Evolutionary conservation across 768 basidiomycete species (phyloP).

Genomic region (Russula griseocarnosa): DNA sequence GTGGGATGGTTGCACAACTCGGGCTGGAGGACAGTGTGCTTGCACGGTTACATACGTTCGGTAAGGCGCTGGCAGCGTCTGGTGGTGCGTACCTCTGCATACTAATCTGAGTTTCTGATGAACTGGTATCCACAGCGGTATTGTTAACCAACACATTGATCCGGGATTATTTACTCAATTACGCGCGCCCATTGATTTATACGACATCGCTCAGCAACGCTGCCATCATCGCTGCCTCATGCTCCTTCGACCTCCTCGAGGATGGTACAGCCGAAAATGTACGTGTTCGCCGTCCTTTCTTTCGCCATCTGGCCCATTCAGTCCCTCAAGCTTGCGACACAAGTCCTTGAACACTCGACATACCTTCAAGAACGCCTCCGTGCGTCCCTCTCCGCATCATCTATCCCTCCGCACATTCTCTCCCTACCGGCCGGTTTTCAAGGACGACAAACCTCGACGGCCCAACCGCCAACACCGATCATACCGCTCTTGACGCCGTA

Average conservation of each 20-base stretch:
- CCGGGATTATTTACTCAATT: slow-evolving; percentile 66
- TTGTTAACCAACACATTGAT: slow-evolving; percentile 60
- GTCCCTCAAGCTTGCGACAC: background rate
- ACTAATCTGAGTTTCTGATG: no score
- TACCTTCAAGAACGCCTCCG: background rate
- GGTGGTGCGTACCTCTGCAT: slow-evolving; percentile 59
- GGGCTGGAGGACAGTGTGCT: background rate
- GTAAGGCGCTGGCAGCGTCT: slow-evolving; percentile 80
- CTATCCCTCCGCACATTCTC: background rate
- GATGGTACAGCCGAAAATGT: slow-evolving; percentile 63
- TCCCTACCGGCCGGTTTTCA: background rate
- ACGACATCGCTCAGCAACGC: slow-evolving; percentile 78
- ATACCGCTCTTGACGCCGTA: slow-evolving; percentile 56
- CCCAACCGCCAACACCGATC: background rate
- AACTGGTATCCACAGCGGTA: slow-evolving; percentile 50
- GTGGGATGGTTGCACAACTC: background rate
- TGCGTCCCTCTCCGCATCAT: background rate
- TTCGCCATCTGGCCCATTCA: background rate
- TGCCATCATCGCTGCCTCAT: slow-evolving; percentile 70
- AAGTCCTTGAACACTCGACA: background rate
- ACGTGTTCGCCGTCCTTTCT: slow-evolving; percentile 25
- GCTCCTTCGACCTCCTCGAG: slow-evolving; percentile 74
- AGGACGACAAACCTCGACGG: background rate
- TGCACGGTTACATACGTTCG: slow-evolving; percentile 78
- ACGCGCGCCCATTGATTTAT: slow-evolving; percentile 86